Conservation (phyloP, 1,284 basidiomycete species). For the Sphagnurus paluster region DNA sequence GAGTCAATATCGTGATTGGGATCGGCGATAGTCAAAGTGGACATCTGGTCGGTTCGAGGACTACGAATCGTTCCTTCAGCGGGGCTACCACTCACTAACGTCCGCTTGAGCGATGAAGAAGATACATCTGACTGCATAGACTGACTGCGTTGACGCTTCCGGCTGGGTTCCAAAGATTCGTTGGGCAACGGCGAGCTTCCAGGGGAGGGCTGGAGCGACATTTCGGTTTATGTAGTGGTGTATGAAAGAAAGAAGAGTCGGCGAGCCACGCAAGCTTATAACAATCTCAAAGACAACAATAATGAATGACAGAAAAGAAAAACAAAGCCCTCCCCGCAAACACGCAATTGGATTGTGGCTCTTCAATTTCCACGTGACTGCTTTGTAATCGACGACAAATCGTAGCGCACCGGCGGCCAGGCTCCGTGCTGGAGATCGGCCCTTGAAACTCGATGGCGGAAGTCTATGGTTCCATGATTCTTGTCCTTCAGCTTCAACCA, state of each 20-base stretch:
- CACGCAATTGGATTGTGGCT: constrained; percentile 1
- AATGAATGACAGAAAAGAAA: constrained; percentile 17
- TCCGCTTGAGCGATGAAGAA: constrained; percentile 70
- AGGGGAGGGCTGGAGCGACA: constrained; percentile 31
- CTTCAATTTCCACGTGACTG: background rate
- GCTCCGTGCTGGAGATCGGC: background rate
- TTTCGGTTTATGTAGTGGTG: constrained; percentile 11
- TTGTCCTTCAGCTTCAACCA: constrained; percentile 16
- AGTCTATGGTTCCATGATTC: background rate
- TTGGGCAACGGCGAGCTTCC: constrained; percentile 30
- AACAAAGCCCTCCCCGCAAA: constrained; percentile 4
- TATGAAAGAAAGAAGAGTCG: constrained; percentile 12
- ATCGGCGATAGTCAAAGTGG: constrained; percentile 40
- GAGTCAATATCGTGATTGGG: constrained; percentile 57
- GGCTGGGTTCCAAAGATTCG: constrained; percentile 33
- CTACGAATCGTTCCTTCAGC: constrained; percentile 40
- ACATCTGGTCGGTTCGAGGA: constrained; percentile 44
- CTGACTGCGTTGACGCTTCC: constrained; percentile 49
- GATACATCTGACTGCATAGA: constrained; percentile 53
- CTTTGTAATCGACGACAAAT: background rate
- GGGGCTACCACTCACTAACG: constrained; percentile 58
- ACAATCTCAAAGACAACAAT: constrained; percentile 7
- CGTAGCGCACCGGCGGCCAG: too few relatives aligned
- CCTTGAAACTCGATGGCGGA: background rate
- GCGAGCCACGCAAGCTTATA: constrained; percentile 15